phyloP scores from a whole-genome alignment of 1,284 basidiomycete genomes.

The Sphaerobolus stellatus region DNA sequence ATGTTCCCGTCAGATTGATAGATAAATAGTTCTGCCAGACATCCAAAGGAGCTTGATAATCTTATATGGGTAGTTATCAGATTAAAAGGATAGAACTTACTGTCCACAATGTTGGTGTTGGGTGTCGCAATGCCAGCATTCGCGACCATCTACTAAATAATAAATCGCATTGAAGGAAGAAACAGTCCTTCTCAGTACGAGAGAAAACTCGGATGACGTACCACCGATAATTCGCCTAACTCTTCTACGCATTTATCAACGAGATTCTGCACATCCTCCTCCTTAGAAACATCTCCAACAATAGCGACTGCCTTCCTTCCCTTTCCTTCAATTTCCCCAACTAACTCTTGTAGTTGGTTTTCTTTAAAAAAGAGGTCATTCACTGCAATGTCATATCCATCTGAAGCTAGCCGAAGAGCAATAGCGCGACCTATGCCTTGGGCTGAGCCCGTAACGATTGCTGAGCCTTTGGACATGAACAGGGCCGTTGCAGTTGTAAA shows the following conservation, averaged over 20 bases:
- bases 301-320: constrained; percentile 31
- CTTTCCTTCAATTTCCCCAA: constrained; percentile 28
- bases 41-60: constrained; percentile 6
- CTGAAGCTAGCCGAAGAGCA: constrained; percentile 39
- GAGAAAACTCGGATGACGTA: no score
- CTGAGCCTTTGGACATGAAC: constrained; percentile 16
- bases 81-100: constrained; percentile 9
- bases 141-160: constrained; percentile 21
- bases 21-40: constrained; percentile 27
- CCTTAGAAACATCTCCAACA: constrained; percentile 35
- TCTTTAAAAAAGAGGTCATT: constrained; percentile 34
- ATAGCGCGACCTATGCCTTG: constrained; percentile 44
- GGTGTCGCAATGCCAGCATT: constrained; percentile 22
- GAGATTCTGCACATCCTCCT: constrained; percentile 36
- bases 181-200: no score
- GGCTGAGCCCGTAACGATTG: constrained; percentile 38
- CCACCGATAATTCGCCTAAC: no score
- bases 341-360: constrained; percentile 28
- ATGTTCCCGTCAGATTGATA: constrained; percentile 4
- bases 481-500: no score
- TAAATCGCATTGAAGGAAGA: no score
- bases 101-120: constrained; percentile 11
- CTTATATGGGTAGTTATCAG: background rate
- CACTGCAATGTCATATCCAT: constrained; percentile 42
- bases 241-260: constrained; percentile 30